A percentile compares a stretch with the other conserved stretches of the same genome.
Evolutionary conservation across 2,329 filamentous ascomycete species (phyloP).

Genomic region (Macrophomina phaseolina): DNA sequence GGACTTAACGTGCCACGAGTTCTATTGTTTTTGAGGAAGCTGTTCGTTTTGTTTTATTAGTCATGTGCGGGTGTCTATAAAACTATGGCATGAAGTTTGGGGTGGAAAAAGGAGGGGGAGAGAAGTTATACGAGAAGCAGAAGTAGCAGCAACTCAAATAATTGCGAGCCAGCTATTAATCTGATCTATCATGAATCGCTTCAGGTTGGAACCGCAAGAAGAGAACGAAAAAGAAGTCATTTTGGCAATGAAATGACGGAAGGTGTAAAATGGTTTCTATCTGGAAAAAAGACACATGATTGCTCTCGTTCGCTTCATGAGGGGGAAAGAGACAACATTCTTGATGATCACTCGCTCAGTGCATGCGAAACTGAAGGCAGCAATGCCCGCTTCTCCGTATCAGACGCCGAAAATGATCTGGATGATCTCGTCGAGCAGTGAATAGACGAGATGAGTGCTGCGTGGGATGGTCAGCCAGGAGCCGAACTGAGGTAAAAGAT

Average conservation of each 20-base stretch:
- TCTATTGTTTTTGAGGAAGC: neutral
- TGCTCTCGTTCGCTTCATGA: neutral
- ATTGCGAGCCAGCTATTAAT: neutral
- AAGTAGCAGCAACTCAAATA: neutral
- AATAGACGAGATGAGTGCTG: conserved; percentile 58
- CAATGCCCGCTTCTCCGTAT: neutral
- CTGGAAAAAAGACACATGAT: neutral
- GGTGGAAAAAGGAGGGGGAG: neutral
- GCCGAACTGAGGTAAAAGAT: neutral
- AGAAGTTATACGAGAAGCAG: conserved; percentile 8
- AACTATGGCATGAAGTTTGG: conserved; percentile 5
- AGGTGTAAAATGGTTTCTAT: too few relatives aligned
- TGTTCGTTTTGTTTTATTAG: neutral
- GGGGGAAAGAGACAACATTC: neutral
- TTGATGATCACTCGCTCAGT: neutral
- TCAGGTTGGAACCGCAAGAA: neutral
- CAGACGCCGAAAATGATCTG: conserved; percentile 47
- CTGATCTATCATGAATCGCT: conserved; percentile 20
- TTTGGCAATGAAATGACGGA: too few relatives aligned
- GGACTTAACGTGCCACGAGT: conserved; percentile 8
- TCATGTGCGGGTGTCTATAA: neutral
- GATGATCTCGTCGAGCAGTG: conserved; percentile 56
- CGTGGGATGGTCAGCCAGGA: neutral
- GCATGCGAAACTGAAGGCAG: neutral
- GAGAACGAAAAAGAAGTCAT: neutral